A percentile compares a stretch with the other conserved stretches of the same genome.
Evolutionary conservation across 163 green algal genomes (phyloP).

Genomic region (Scenedesmus sp.): DNA sequence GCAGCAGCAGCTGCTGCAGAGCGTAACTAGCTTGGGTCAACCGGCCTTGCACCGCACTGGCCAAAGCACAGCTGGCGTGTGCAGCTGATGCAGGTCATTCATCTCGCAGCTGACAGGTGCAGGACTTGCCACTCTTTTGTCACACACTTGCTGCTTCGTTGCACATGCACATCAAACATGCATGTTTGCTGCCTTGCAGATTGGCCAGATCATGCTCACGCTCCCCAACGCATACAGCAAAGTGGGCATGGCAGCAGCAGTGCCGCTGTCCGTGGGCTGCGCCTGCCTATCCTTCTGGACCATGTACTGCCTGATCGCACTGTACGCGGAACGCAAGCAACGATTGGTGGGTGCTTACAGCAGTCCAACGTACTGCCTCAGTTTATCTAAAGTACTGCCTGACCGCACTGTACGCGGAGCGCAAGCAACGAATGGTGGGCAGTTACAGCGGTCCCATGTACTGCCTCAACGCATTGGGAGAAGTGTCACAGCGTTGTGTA

Average conservation of each 20-base stretch:
- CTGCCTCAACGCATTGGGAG: too few species aligned
- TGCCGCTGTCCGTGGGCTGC: conserved; percentile 47
- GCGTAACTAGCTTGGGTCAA: too few species aligned
- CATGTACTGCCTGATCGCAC: conserved; percentile 48
- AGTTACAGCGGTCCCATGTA: too few species aligned
- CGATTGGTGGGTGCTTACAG: conserved; percentile 21
- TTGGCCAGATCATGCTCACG: conserved; percentile 45
- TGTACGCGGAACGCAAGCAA: conserved; percentile 43
- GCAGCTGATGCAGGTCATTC: too few species aligned
- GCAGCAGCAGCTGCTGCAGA: too few species aligned
- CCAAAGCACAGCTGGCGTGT: too few species aligned
- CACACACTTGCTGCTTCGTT: neutral
- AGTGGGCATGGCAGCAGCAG: conserved; percentile 5
- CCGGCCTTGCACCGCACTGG: too few species aligned
- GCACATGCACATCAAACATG: too few species aligned
- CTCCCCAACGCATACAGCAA: conserved; percentile 43
- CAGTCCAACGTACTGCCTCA: neutral
- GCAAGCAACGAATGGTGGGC: conserved; percentile 41
- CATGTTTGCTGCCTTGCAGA: conserved; percentile 15
- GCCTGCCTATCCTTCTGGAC: conserved; percentile 49
- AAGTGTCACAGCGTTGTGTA: too few species aligned
- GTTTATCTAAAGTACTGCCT: neutral
- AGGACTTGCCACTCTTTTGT: neutral
- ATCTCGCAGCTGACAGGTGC: too few species aligned
- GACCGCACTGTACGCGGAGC: neutral